Base-by-base conservation (phyloP, 1,284 basidiomycete genomes). In the Omphalotus olearius region DNA sequence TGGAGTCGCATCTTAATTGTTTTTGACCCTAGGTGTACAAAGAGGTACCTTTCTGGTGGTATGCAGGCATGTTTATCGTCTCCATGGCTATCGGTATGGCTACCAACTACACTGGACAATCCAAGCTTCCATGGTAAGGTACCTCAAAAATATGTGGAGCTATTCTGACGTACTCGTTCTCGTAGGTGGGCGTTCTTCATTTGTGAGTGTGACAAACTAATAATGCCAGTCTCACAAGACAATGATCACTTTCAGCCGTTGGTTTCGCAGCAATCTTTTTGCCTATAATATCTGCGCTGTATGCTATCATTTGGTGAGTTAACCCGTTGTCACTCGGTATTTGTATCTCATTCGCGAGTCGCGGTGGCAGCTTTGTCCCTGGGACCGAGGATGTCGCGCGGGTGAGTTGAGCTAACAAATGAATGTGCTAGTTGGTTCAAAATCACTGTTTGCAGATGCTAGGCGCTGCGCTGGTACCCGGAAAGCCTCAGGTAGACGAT, bases 1-100 rank as follows among this genome's bases (percentile, higher is more conserved):
- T 10, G 23, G 7, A 40, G 16, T 14, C 42, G 11, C 41, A 38
- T 40, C 6, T 7, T 35, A 3, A 28, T 25, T 47, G 62, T 23
- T 3, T 23, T 23, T 14, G 38, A 20, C 14, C 6, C 4, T 36
- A 65, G 60, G 66, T 70, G 9, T 84, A 84, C 65, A 68, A 69
- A 45, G 78, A 78, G 44, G 55, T 57, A 6, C 81, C 80, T 6
- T 74, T 75, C 64, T 83, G 78, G 76, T 83, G 82, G 80, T 86
- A 82, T 64, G 60, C 73, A 18, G 57, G 66, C 13, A 67, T 78
- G 9, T 72, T 82, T 40, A 52, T 69, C 7, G 66, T 48, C 16
- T 74, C 74, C 30, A 70, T 79, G 58, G 70, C 72, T 4, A 76
- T 78, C 63, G 75, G 74, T 0, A 69, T 73, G 63, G 68, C 70